phyloP scores from a whole-genome alignment of 257 asterid species.

The Dorcoceras hygrometricum region DNA sequence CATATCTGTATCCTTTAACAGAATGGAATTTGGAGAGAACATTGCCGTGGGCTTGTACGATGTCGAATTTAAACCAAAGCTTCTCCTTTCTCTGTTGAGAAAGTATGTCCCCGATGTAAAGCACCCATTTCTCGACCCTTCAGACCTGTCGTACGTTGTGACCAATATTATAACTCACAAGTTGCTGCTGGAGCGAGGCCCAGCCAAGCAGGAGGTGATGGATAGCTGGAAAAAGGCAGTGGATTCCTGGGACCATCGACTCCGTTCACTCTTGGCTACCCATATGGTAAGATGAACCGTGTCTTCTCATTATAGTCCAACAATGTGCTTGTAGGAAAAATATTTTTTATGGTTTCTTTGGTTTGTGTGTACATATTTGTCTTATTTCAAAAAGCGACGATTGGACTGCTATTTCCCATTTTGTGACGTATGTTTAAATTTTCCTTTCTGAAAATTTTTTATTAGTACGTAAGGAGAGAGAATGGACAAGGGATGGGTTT shows the following conservation, averaged over 20 bases:
- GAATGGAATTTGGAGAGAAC: not conserved
- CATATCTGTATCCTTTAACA: not conserved
- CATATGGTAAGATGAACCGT: conserved; percentile 40
- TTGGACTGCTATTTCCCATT: not conserved
- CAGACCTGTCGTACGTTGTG: conserved; percentile 62
- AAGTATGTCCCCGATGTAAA: conserved; percentile 74
- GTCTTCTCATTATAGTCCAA: not conserved
- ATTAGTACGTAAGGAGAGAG: not conserved
- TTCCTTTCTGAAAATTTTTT: not conserved
- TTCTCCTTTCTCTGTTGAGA: conserved; percentile 60
- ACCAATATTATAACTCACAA: conserved; percentile 51
- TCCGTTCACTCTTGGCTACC: conserved; percentile 51
- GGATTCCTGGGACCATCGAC: conserved; percentile 77
- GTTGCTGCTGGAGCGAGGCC: conserved; percentile 50
- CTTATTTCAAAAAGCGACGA: not conserved
- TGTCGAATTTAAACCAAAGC: conserved; percentile 50
- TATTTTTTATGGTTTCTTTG: not conserved
- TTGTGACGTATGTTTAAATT: not conserved
- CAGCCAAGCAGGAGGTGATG: conserved; percentile 33
- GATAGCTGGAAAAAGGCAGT: conserved; percentile 68
- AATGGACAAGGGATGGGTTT: not conserved
- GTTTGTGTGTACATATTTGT: not conserved
- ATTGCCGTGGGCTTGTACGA: conserved; percentile 39
- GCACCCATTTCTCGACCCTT: conserved; percentile 54
- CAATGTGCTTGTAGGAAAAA: not conserved